Base-by-base conservation (phyloP, 441 rosid genomes). In the Gossypium laxum region DNA sequence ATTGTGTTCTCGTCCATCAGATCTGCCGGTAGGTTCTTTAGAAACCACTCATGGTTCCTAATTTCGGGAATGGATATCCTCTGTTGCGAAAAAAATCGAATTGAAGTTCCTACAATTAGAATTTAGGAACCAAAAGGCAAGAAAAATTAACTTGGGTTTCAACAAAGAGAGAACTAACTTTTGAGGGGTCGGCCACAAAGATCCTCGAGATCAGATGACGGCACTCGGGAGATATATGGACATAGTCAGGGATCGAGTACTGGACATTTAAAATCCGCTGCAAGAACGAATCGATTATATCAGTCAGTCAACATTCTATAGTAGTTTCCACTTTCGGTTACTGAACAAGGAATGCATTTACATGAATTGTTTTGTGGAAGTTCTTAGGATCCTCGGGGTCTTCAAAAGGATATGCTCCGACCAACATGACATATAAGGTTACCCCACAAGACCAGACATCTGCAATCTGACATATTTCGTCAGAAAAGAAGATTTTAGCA, bases 381-480 rank as follows among this genome's bases (percentile, higher is more conserved):
- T 92, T 92, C 83, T 88, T 94, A 22, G 98, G 98, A 69, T 94
- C 98, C 11, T 87, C 93, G 1, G 97, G 98, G 75, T 92, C 97
- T 84, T 94, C 99, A 2, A 94, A 94, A 61, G 99, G 98, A 78
- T 92, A 94, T 21, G 99, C 97, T 76, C 99, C 99, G 38, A 94
- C 98, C 71, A 94, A 78, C 98, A 94, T 94, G 19, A 94, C 97
- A 43, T 90, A 94, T 47, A 94, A 72, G 68, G 98, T 94, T 70
- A 94, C 99, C 17, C 99, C 99, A 69, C 99, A 94, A 19, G 99
- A 94, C 99, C 99, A 94, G 18, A 94, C 99, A 79, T 94, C 99
- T 10, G 99, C 99, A 80, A 94, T 84, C 99, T 94, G 67, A 56
- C 8, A 51, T 28, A 82, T 69, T 43, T 38, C 17, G 45, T 41